A percentile compares a stretch with the other conserved stretches of the same genome.
Evolutionary conservation across 2,329 filamentous ascomycete genomes (phyloP).

Genomic region (Westerdykella sp.): DNA sequence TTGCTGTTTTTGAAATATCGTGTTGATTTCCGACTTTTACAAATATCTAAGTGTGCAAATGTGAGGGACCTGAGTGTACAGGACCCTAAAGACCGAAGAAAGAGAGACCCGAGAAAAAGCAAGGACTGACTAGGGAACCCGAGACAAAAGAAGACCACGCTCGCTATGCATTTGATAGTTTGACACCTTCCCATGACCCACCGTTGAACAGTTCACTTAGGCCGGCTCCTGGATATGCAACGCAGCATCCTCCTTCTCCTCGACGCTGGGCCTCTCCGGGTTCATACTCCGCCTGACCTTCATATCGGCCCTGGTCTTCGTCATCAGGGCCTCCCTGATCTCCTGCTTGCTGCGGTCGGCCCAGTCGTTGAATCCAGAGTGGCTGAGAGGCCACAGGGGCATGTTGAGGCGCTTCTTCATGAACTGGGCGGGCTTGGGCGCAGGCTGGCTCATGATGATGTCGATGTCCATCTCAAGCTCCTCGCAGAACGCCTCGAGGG

Average conservation of each 20-base stretch:
- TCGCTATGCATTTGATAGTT: not conserved
- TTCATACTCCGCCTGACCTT: constrained; percentile 18
- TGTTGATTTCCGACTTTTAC: not conserved
- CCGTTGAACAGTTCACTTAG: not conserved
- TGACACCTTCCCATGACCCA: not conserved
- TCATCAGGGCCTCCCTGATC: constrained; percentile 37
- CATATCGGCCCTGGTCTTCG: constrained; percentile 36
- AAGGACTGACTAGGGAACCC: not conserved
- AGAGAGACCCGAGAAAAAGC: not conserved
- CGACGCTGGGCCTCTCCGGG: not conserved
- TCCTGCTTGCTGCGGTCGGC: constrained; percentile 31
- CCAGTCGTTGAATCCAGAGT: constrained; percentile 32
- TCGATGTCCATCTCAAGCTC: constrained; percentile 69
- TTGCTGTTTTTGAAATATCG: too few relatives aligned
- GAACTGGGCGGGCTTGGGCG: constrained; percentile 49
- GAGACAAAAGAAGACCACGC: not conserved
- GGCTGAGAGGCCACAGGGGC: constrained; percentile 50
- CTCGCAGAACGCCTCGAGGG: constrained; percentile 63
- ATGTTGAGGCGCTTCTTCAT: constrained; percentile 44
- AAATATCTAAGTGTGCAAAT: not conserved
- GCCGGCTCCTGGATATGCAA: not conserved
- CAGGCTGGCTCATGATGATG: constrained; percentile 56
- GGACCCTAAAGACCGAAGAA: not conserved
- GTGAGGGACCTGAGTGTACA: not conserved
- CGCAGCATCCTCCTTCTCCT: constrained; percentile 1